A percentile compares a stretch with the other conserved stretches of the same genome.
phyloP scores from a whole-genome alignment of 306 rosid species.

The Sicyos baderoa region DNA sequence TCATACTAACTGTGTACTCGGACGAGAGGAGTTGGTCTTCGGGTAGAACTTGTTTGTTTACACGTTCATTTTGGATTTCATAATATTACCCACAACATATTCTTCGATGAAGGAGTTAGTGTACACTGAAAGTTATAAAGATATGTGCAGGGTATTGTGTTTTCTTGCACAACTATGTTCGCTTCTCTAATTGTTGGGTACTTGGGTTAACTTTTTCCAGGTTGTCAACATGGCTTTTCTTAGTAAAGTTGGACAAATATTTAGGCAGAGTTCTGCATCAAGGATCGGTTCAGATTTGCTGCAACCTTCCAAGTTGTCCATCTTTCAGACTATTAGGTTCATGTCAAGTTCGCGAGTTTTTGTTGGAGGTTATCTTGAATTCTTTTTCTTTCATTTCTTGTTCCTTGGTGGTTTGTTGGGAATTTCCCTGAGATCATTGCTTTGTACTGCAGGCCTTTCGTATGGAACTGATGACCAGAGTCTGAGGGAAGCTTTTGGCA shows the following conservation, averaged over 20 bases:
- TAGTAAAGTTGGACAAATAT: conserved; percentile 60
- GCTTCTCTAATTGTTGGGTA: too few relatives aligned
- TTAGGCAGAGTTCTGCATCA: conserved; percentile 44
- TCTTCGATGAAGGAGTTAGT: not conserved
- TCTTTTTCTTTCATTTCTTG: not conserved
- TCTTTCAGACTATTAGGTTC: conserved; percentile 56
- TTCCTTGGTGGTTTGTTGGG: not conserved
- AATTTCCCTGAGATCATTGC: not conserved
- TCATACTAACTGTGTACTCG: too few relatives aligned
- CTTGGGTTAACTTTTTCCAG: conserved; percentile 21
- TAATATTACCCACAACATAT: not conserved
- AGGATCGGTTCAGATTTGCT: conserved; percentile 37
- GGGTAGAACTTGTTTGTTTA: not conserved
- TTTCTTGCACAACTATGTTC: not conserved
- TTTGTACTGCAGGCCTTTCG: conserved; percentile 48
- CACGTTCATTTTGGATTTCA: not conserved
- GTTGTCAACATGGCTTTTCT: conserved; percentile 66
- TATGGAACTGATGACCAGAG: conserved; percentile 55
- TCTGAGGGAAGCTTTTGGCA: conserved; percentile 58
- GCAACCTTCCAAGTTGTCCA: conserved; percentile 38
- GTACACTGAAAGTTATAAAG: not conserved
- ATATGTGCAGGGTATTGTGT: not conserved
- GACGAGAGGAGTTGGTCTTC: too few relatives aligned
- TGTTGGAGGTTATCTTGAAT: conserved; percentile 54
- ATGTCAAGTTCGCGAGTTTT: conserved; percentile 61